phyloP scores from a whole-genome alignment of 2,329 filamentous ascomycete genomes.

The Didymellaceae sp. region DNA sequence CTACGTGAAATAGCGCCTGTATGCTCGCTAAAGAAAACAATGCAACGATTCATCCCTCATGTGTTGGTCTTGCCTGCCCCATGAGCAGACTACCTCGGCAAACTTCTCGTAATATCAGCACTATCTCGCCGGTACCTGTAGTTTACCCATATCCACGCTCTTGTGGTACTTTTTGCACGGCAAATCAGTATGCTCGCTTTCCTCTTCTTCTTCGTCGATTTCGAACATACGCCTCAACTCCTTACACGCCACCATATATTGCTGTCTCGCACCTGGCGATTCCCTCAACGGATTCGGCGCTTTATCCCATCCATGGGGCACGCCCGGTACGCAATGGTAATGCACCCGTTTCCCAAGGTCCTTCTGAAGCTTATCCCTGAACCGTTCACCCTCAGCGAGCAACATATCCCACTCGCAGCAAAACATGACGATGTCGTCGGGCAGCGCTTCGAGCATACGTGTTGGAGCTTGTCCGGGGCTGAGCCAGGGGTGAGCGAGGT shows the following conservation, averaged over 20 bases:
- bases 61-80: too few relatives aligned
- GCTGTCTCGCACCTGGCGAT: conserved; percentile 58
- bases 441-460: conserved; percentile 60
- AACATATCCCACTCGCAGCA: conserved; percentile 73
- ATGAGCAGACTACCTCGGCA: neutral
- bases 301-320: conserved; percentile 66
- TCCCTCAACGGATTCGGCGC: conserved; percentile 65
- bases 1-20: too few relatives aligned
- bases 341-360: conserved; percentile 62
- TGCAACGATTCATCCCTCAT: too few relatives aligned
- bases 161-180: conserved; percentile 12
- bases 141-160: conserved; percentile 12
- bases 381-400: conserved; percentile 66
- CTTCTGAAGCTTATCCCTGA: conserved; percentile 63
- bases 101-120: neutral
- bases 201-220: conserved; percentile 38
- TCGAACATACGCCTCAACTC: conserved; percentile 56
- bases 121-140: conserved; percentile 10
- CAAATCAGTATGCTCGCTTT: conserved; percentile 8
- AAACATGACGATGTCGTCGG: conserved; percentile 66
- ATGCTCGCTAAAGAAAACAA: too few relatives aligned
- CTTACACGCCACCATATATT: conserved; percentile 63
- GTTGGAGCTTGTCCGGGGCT: conserved; percentile 64
- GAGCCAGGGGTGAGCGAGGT: conserved; percentile 64
- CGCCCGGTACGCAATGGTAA: conserved; percentile 63